These are phyloP conservation scores for Neurospora sublineolata DNA, from an alignment of 495 filamentous ascomycete genomes.

Conservation along the genomic window DNA sequence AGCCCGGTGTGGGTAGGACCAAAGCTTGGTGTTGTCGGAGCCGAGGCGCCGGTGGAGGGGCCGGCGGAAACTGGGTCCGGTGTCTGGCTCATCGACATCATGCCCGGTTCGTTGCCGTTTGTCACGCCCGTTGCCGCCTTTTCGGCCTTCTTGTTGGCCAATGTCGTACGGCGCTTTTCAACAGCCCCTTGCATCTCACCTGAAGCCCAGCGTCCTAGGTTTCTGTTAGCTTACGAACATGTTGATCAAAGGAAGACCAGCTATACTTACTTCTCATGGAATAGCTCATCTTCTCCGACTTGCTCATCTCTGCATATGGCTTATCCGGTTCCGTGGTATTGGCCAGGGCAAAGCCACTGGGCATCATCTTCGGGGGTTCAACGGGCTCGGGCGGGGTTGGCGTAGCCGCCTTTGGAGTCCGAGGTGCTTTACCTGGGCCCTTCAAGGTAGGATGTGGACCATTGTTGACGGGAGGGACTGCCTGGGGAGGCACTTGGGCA, in stretches of 20 bases:
- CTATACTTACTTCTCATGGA: slow-evolving; percentile 36
- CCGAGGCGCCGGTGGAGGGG: slow-evolving; percentile 9
- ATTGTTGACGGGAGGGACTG: slow-evolving; percentile 11
- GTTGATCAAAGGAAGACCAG: neutral
- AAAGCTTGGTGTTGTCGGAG: slow-evolving; percentile 8
- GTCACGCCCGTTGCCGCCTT: slow-evolving; percentile 8
- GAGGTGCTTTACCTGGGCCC: slow-evolving; percentile 5
- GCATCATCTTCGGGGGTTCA: neutral
- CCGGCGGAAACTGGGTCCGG: slow-evolving; percentile 10
- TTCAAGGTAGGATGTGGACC: slow-evolving; percentile 9
- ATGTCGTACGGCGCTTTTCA: slow-evolving; percentile 36
- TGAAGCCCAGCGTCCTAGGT: slow-evolving; percentile 35
- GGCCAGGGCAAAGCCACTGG: neutral
- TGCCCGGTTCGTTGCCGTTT: neutral
- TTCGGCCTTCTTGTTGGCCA: slow-evolving; percentile 37
- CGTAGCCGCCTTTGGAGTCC: slow-evolving; percentile 5
- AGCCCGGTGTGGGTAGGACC: slow-evolving; percentile 1
- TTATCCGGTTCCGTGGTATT: slow-evolving; percentile 21
- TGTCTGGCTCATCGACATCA: slow-evolving; percentile 1
- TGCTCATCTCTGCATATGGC: slow-evolving; percentile 38
- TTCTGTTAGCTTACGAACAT: slow-evolving; percentile 10
- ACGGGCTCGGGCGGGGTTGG: neutral
- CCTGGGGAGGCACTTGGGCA: slow-evolving; percentile 4
- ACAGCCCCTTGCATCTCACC: slow-evolving; percentile 39
- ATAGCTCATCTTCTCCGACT: slow-evolving; percentile 41